Conservation (phyloP, 768 basidiomycete species). For the Lyophyllum semitale region DNA sequence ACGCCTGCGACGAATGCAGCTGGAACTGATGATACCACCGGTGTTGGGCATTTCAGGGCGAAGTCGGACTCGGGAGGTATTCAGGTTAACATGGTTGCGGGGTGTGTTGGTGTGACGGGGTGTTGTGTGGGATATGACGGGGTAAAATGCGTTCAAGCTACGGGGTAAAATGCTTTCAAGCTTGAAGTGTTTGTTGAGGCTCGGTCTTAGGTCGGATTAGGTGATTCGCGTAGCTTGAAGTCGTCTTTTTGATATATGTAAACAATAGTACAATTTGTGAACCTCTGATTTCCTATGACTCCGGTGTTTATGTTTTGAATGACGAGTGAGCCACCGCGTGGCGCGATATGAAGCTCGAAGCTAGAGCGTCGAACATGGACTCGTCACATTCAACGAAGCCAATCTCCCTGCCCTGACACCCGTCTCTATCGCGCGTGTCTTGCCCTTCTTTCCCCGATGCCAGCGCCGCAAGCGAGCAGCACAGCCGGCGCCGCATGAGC, state of each 20-base stretch:
- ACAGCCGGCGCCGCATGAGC: conserved; percentile 82
- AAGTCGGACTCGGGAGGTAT: neutral
- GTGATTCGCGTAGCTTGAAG: neutral
- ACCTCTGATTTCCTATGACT: too few relatives aligned
- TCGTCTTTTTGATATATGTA: too few relatives aligned
- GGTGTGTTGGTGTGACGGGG: neutral
- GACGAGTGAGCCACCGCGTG: too few relatives aligned
- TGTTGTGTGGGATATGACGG: neutral
- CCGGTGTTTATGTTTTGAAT: too few relatives aligned
- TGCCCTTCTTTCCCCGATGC: conserved; percentile 59
- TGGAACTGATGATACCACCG: neutral
- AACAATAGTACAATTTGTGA: too few relatives aligned
- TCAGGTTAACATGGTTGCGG: neutral
- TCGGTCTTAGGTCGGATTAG: neutral
- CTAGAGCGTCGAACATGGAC: too few relatives aligned
- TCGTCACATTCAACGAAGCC: too few relatives aligned
- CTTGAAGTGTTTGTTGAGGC: neutral
- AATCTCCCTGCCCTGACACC: too few relatives aligned
- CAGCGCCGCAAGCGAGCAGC: conserved; percentile 85
- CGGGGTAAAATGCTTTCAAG: too few relatives aligned
- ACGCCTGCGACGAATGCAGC: neutral
- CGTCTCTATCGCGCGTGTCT: conserved; percentile 57
- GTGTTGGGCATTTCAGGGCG: neutral
- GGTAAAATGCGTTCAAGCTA: neutral
- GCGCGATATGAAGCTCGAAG: too few relatives aligned